Conservation (phyloP, 306 rosid species). For the Lupinus albus region DNA sequence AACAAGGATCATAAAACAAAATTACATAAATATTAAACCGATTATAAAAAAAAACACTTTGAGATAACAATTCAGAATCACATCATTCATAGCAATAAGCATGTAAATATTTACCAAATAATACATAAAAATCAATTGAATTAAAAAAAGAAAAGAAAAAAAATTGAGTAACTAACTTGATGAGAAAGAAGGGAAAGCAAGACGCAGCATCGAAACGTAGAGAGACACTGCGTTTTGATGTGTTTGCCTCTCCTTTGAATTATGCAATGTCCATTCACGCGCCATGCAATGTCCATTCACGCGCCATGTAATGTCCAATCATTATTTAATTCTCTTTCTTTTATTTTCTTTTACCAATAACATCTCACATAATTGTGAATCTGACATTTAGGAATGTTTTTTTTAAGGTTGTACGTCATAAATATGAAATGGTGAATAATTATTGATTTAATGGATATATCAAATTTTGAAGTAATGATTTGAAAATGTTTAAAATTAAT, state of each 20-base stretch:
- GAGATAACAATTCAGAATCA: constrained; percentile 22
- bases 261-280: too few species aligned
- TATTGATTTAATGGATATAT: too few species aligned
- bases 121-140: background rate
- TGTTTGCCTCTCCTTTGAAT: too few species aligned
- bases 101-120: background rate
- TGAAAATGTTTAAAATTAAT: too few species aligned
- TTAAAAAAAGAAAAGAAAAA: background rate
- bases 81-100: constrained; percentile 1
- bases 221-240: too few species aligned
- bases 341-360: too few species aligned
- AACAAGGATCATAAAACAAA: background rate
- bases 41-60: constrained; percentile 20
- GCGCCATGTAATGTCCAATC: constrained; percentile 18
- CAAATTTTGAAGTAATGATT: too few species aligned
- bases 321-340: too few species aligned
- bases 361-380: too few species aligned
- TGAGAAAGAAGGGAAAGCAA: constrained; percentile 7
- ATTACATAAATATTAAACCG: background rate
- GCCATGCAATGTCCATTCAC: constrained; percentile 26
- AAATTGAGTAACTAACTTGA: background rate
- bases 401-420: too few species aligned
- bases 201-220: constrained; percentile 12
- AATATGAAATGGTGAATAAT: too few species aligned
- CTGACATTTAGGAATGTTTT: too few species aligned